Conservation (phyloP, 163 green algal species). For the Smithsoniella earleae region DNA sequence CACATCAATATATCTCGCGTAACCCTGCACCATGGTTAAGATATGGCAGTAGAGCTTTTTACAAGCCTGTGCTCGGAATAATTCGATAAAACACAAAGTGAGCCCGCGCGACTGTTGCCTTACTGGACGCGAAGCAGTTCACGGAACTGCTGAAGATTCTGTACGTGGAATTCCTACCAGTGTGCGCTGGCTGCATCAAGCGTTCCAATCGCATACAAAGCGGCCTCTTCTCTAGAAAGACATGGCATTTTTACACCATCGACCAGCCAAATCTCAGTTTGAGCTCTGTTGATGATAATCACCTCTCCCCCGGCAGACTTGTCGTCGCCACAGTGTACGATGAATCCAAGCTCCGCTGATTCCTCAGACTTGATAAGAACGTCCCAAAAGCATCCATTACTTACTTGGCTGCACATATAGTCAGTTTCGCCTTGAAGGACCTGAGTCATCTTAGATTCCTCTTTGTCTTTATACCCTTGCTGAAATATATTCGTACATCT, state of each 20-base stretch:
- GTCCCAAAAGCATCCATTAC: slow-evolving; percentile 17
- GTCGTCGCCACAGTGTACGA: slow-evolving; percentile 10
- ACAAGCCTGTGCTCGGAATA: no score
- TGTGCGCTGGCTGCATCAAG: slow-evolving; percentile 8
- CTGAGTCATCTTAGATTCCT: no score
- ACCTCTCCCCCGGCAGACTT: slow-evolving; percentile 7
- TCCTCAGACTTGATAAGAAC: background rate
- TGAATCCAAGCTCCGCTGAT: slow-evolving; percentile 9
- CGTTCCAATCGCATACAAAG: slow-evolving; percentile 9
- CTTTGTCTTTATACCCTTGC: no score
- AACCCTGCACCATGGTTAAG: slow-evolving; percentile 39
- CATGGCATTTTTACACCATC: background rate
- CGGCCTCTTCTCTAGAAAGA: background rate
- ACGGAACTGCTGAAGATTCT: no score
- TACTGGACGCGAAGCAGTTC: no score
- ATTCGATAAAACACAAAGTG: no score
- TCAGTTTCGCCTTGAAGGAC: no score
- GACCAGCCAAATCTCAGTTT: slow-evolving; percentile 17
- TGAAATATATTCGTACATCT: no score
- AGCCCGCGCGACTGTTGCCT: no score
- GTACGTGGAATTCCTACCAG: slow-evolving; percentile 4
- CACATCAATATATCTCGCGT: slow-evolving; percentile 38
- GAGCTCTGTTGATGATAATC: background rate
- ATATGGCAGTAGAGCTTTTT: no score
- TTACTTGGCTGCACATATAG: slow-evolving; percentile 29